Conservation (phyloP, 768 basidiomycete genomes). For the Serendipita sp. region DNA sequence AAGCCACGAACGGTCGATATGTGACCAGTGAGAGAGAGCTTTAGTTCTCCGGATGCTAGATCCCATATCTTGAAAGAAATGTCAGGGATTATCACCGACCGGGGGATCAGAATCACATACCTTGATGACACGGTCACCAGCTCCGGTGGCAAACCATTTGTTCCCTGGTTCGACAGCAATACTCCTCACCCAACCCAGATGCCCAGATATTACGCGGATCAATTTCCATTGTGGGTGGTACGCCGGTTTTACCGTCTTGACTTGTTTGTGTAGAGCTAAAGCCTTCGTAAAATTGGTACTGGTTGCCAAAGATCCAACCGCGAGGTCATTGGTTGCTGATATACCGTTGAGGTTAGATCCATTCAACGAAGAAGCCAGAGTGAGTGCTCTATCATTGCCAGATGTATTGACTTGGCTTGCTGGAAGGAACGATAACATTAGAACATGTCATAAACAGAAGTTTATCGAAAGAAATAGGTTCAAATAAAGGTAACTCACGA, state of each 20-base stretch:
- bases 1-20: constrained; percentile 92
- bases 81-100: neutral
- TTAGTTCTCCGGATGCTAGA: constrained; percentile 89
- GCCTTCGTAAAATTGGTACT: constrained; percentile 66
- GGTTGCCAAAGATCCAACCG: constrained; percentile 56
- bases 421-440: constrained; percentile 17
- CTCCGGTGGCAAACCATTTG: constrained; percentile 96
- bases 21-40: constrained; percentile 91
- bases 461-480: constrained; percentile 9
- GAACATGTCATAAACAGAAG: constrained; percentile 18
- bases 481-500: constrained; percentile 26
- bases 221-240: constrained; percentile 97
- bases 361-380: constrained; percentile 31
- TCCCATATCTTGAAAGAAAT: constrained; percentile 59
- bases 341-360: constrained; percentile 18
- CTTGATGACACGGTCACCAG: constrained; percentile 94
- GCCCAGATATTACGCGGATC: constrained; percentile 89
- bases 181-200: constrained; percentile 93
- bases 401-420: constrained; percentile 30
- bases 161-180: constrained; percentile 97
- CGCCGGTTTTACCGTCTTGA: constrained; percentile 82
- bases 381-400: constrained; percentile 41
- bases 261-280: constrained; percentile 82
- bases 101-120: constrained; percentile 11
- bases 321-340: constrained; percentile 28